Conservation (phyloP, 1,284 basidiomycete genomes). For the Ustilago trichophora region DNA sequence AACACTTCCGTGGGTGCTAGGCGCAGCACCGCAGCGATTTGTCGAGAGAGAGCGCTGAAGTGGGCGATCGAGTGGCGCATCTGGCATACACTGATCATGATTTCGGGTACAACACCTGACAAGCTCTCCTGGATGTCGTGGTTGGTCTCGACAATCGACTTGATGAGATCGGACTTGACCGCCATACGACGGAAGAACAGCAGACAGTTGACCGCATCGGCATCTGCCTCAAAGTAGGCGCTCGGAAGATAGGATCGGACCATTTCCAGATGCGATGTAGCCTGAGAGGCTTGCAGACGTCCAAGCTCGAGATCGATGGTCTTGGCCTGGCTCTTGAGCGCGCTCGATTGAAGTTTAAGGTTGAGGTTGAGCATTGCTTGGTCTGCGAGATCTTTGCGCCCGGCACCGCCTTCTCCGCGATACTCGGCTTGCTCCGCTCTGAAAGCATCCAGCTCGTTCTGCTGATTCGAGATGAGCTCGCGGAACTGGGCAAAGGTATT, state of each 20-base stretch:
- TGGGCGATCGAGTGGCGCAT: conserved; percentile 63
- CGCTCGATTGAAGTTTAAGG: conserved; percentile 59
- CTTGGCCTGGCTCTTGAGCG: conserved; percentile 63
- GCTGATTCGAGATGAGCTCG: conserved; percentile 58
- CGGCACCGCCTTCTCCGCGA: conserved; percentile 32
- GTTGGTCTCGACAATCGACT: conserved; percentile 53
- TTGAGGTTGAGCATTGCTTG: conserved; percentile 64
- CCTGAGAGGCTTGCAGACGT: conserved; percentile 54
- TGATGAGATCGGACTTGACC: conserved; percentile 59
- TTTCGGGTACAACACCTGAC: conserved; percentile 50
- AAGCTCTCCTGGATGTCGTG: conserved; percentile 58
- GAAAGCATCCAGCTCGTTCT: conserved; percentile 56
- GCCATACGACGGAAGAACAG: conserved; percentile 64
- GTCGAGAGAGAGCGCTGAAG: conserved; percentile 56
- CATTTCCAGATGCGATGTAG: conserved; percentile 56
- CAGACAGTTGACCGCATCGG: conserved; percentile 55
- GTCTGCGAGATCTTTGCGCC: conserved; percentile 38
- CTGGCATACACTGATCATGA: conserved; percentile 56
- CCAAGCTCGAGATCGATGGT: conserved; percentile 59
- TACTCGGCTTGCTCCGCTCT: conserved; percentile 49
- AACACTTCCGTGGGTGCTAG: conserved; percentile 56
- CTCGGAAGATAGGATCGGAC: conserved; percentile 56
- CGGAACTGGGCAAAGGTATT: conserved; percentile 62
- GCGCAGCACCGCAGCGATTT: conserved; percentile 58
- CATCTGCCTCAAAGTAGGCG: conserved; percentile 57